Evolutionary conservation across 257 asterid genomes (phyloP), one percentile per base, ranked within the genome.

Genomic region (Capsicum baccatum): DNA sequence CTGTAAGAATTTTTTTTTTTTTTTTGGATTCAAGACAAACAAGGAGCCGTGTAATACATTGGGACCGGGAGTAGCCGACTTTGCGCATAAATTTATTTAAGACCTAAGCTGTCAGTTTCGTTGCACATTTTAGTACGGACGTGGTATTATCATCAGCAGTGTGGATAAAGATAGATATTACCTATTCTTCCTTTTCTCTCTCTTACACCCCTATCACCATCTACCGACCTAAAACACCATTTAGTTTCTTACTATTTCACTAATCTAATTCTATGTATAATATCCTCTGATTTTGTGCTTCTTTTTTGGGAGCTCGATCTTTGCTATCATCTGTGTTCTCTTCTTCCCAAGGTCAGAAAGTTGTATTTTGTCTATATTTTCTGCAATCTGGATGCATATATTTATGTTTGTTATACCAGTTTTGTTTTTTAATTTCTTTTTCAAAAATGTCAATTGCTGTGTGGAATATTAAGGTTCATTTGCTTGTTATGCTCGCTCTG

Each of bases 161-260:
- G 73, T 66, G 73, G 73, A 66, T 66, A 66, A 66, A 66, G 47
- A 33, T 66, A 33, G 47, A 66, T 66, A 33, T 66, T 33, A 66
- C 73, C 19, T 35, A 66, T 6, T 56, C 60, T 54, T 57, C 9
- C 63, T 57, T 13, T 57, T 57, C 48, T 33, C 17, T 33, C 10
- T 66, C 73, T 33, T 33, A 17, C 2, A 33, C 3, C 33, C 48
- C 47, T 33, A 66, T 66, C 44, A 33, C 47, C n/a, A 66, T 66
- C 73, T 66, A 33, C 48, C 9, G 5, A 9, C 73, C 48, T 66
- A 26, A 66, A 66, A 11, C 73, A 11, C 5, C 47, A 33, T 66
- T 66, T 33, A 64, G 12, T 56, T 66, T 33, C n/a, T 63, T 63
- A 63, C 73, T 56, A 56, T 66, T 33, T 12, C 16, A 66, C 44